Percentiles rank a stretch among this genome's conserved stretches.
Evolutionary conservation across 805 yeast species (phyloP).

Genomic region (Grigorovia yakushimaensis): DNA sequence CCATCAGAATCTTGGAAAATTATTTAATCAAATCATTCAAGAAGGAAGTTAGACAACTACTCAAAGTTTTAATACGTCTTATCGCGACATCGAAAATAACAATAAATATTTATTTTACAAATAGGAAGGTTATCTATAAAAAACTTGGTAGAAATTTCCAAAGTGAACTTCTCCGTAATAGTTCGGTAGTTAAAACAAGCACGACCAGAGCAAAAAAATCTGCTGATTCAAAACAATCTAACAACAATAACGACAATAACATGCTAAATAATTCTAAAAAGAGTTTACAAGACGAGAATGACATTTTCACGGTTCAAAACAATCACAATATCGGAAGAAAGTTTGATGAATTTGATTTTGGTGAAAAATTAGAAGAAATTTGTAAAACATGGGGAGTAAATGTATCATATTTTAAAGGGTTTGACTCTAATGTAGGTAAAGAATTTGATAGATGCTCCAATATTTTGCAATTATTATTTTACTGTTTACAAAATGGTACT

Average conservation of each 20-base stretch:
- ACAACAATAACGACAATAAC: neutral
- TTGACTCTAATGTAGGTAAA: slow-evolving; percentile 12
- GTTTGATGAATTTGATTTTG: neutral
- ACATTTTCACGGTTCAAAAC: neutral
- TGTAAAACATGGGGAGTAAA: neutral
- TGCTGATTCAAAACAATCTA: neutral
- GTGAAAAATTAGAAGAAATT: neutral
- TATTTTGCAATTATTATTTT: slow-evolving; percentile 23
- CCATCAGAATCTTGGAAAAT: neutral
- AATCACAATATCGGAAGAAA: neutral
- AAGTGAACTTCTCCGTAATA: neutral
- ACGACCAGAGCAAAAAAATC: neutral
- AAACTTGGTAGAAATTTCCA: neutral
- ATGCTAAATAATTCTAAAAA: neutral
- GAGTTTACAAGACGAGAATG: neutral
- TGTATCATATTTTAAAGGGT: neutral
- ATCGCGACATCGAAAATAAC: neutral
- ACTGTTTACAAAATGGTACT: slow-evolving; percentile 14
- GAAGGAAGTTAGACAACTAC: slow-evolving; percentile 1
- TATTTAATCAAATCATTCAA: neutral
- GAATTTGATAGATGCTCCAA: slow-evolving; percentile 24
- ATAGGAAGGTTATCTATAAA: neutral
- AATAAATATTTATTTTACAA: neutral
- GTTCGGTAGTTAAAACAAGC: neutral
- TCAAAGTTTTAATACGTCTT: neutral